Base-by-base conservation (phyloP, 2,329 filamentous ascomycete species). In the Claviceps citrina region DNA sequence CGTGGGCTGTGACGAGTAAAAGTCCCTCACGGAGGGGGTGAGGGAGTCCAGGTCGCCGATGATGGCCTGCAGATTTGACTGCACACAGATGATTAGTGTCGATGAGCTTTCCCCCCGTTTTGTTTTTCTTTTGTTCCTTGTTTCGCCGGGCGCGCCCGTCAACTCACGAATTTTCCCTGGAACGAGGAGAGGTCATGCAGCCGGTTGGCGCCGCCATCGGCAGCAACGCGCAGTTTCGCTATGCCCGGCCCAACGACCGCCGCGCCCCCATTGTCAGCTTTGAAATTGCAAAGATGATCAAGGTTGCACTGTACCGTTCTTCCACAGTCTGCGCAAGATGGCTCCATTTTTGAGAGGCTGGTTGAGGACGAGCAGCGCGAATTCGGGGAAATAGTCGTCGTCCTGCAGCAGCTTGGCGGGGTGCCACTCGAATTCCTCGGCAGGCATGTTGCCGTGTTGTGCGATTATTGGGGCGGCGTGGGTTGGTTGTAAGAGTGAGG, bases 1-100 rank as follows among this genome's bases (percentile, higher is more conserved):
- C 16, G 40, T 54, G 13, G 54, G 57, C 39, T 70, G 66, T 18
- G 66, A 62, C 26, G 70, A 65, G 61, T 87, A 93, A 59, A 81
- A 80, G n/a, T 67, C 52, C 39, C 68, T 68, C 9, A 82, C 71
- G 10, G 73, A 61, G 8, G 73, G 65, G 3, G 63, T 63, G 15
- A 96, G 65, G 4, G 89, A 95, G 62, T 98, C 91, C 8, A 98
- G 70, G 56, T 98, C 91, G 35, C 91, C 91, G 49, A 93, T 77
- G 45, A 98, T 86, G 40, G 72, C 66, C 53, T 83, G 66, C 1
- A 85, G 73, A 42, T 76, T 65, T 53, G 75, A 61, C 69, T 73
- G 41, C 13, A 24, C n/a, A n/a, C n/a, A n/a, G n/a, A n/a, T n/a
- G n/a, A n/a, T n/a, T n/a, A n/a, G n/a, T n/a, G n/a, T n/a, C n/a